Evolutionary conservation across 2,329 filamentous ascomycete genomes (phyloP).

Genomic region (Hypoxylon sp.): DNA sequence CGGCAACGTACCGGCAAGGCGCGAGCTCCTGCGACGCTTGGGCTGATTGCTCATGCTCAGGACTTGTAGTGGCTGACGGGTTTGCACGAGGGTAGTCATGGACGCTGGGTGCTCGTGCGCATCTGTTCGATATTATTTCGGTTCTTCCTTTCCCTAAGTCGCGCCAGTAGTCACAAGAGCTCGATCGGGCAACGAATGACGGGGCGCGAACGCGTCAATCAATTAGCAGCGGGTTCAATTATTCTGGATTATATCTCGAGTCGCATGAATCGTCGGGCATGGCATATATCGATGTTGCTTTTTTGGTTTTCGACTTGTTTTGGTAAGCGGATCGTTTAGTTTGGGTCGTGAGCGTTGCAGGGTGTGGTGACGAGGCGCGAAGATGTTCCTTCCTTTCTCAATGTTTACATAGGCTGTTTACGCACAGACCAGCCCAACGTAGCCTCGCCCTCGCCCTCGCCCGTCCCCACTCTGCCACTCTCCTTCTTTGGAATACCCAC

Average conservation of each 20-base stretch:
- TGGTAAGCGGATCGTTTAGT: slow-evolving; percentile 21
- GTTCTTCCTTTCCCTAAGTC: slow-evolving; percentile 23
- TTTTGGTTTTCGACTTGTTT: slow-evolving; percentile 24
- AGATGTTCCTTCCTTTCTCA: slow-evolving; percentile 46
- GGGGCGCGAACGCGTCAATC: slow-evolving; percentile 38
- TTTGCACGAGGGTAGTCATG: slow-evolving; percentile 79
- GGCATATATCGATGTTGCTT: slow-evolving; percentile 39
- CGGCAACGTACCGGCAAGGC: slow-evolving; percentile 70
- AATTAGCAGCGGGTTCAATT: slow-evolving; percentile 34
- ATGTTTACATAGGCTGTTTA: slow-evolving; percentile 53
- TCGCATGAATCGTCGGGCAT: slow-evolving; percentile 14
- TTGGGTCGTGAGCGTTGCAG: slow-evolving; percentile 29
- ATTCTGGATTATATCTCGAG: slow-evolving; percentile 19
- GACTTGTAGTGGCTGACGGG: slow-evolving; percentile 75
- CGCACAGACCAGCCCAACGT: slow-evolving; percentile 47
- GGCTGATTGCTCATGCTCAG: slow-evolving; percentile 78
- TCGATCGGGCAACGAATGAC: slow-evolving; percentile 22
- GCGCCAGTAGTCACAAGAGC: slow-evolving; percentile 31
- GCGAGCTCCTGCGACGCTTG: slow-evolving; percentile 74
- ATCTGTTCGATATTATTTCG: slow-evolving; percentile 43
- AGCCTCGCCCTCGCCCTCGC: slow-evolving; percentile 18
- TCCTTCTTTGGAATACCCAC: neutral
- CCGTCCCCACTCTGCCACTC: neutral
- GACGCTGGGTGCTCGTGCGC: slow-evolving; percentile 62
- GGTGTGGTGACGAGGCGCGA: slow-evolving; percentile 52